Percentiles rank a stretch among this genome's conserved stretches.
phyloP scores from a whole-genome alignment of 441 rosid species.

The Pelargonium citronellum region DNA sequence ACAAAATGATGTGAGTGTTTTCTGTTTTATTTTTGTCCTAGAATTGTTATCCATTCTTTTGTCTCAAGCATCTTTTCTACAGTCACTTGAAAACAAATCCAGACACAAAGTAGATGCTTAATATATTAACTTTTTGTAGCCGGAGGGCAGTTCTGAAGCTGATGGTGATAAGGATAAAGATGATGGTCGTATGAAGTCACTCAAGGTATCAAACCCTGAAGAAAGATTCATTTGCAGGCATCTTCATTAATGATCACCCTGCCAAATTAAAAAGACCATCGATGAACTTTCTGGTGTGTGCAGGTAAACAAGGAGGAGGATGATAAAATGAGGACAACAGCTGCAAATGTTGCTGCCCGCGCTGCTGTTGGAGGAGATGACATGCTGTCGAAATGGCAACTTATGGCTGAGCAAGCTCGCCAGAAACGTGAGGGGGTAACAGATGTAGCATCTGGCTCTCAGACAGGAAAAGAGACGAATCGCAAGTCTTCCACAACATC shows the following conservation, averaged over 20 bases:
- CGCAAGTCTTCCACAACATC: slow-evolving; percentile 37
- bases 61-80: not conserved
- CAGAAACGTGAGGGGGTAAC: slow-evolving; percentile 64
- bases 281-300: not conserved
- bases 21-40: slow-evolving; percentile 10
- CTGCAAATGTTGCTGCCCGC: slow-evolving; percentile 96
- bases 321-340: slow-evolving; percentile 94
- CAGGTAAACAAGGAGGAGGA: slow-evolving; percentile 84
- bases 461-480: slow-evolving; percentile 47
- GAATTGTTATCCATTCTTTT: slow-evolving; percentile 10
- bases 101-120: not conserved
- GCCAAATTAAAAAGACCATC: not conserved
- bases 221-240: not conserved
- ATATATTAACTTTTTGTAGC: slow-evolving; percentile 41
- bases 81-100: no score
- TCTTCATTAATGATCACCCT: not conserved
- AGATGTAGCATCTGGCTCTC: slow-evolving; percentile 46
- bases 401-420: slow-evolving; percentile 92
- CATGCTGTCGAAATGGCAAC: slow-evolving; percentile 87
- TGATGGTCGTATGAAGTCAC: slow-evolving; percentile 48
- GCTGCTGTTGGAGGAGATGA: slow-evolving; percentile 97
- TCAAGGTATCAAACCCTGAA: slow-evolving; percentile 44
- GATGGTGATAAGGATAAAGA: slow-evolving; percentile 88
- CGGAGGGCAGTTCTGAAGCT: slow-evolving; percentile 51
- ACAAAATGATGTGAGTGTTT: slow-evolving; percentile 55